Conservation (phyloP, 257 asterid genomes). For the Rhazya stricta region DNA sequence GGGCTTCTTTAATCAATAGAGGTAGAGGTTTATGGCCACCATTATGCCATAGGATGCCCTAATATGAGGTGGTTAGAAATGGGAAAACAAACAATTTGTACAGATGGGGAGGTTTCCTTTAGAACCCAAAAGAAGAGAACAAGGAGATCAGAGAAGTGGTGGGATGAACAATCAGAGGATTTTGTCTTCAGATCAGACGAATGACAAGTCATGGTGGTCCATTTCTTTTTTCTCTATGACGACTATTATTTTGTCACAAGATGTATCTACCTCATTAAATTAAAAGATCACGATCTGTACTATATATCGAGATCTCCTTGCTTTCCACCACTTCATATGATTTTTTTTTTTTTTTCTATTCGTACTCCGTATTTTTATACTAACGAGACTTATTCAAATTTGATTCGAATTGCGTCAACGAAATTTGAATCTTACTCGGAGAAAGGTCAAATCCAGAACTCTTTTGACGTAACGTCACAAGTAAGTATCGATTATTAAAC, state of each 20-base stretch:
- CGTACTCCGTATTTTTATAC: too few relatives aligned
- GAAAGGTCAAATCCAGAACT: too few relatives aligned
- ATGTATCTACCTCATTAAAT: constrained; percentile 4
- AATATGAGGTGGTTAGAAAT: constrained; percentile 30
- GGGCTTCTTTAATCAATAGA: background rate
- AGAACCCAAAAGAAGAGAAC: constrained; percentile 27
- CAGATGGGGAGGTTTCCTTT: constrained; percentile 21
- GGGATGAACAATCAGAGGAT: constrained; percentile 22
- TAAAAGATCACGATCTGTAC: background rate
- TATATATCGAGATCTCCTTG: background rate
- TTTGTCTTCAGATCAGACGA: constrained; percentile 53
- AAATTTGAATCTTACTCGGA: too few relatives aligned
- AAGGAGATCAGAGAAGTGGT: constrained; percentile 22
- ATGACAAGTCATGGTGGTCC: constrained; percentile 51
- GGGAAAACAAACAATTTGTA: constrained; percentile 29
- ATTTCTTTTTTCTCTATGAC: constrained; percentile 1
- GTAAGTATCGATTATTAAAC: too few relatives aligned
- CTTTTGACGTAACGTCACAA: too few relatives aligned
- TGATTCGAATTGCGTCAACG: too few relatives aligned
- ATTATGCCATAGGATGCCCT: constrained; percentile 20
- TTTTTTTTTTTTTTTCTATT: background rate
- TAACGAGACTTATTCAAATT: too few relatives aligned
- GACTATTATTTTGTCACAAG: constrained; percentile 20
- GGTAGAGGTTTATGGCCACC: background rate
- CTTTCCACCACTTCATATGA: background rate